Percentiles rank a stretch among this genome's conserved stretches.
These are phyloP conservation scores for Entomortierella beljakovae DNA, from an alignment of 192 early-diverging fungal species.

Conservation along the genomic window DNA sequence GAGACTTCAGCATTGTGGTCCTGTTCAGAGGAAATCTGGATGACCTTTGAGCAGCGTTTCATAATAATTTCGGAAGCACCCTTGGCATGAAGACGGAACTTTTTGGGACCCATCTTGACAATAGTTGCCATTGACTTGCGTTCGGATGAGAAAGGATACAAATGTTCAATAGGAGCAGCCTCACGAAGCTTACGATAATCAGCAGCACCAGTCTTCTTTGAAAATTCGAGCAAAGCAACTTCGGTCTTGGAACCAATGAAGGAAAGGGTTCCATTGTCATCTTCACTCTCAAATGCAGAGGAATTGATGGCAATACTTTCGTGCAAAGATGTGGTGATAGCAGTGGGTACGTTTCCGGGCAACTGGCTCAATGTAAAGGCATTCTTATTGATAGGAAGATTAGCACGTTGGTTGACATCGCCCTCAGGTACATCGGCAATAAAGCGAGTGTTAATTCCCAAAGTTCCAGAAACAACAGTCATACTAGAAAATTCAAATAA, in stretches of 20 bases:
- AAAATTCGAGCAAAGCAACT: constrained; percentile 87
- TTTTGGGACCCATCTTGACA: constrained; percentile 57
- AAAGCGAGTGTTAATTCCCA: constrained; percentile 63
- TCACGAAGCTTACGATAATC: constrained; percentile 73
- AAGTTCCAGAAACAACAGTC: constrained; percentile 89
- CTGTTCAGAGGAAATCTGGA: constrained; percentile 54
- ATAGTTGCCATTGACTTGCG: constrained; percentile 94
- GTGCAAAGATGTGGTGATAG: constrained; percentile 66
- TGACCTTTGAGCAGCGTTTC: constrained; percentile 68
- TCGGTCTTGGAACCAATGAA: constrained; percentile 97
- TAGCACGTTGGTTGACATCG: constrained; percentile 39
- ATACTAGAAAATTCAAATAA: constrained; percentile 63
- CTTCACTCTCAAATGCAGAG: constrained; percentile 73
- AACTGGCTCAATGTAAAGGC: constrained; percentile 65
- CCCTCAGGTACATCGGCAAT: constrained; percentile 54
- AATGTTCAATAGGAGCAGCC: constrained; percentile 67
- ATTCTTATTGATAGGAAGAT: constrained; percentile 51
- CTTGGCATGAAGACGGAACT: constrained; percentile 88
- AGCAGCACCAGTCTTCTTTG: constrained; percentile 69
- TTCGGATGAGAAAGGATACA: constrained; percentile 92
- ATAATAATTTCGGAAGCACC: constrained; percentile 92
- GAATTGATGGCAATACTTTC: constrained; percentile 85
- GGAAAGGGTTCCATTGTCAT: constrained; percentile 58
- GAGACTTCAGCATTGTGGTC: constrained; percentile 46
- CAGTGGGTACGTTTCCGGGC: constrained; percentile 48